A percentile compares a stretch with the other conserved stretches of the same genome.
These are phyloP conservation scores for Penicillium odoratum DNA, from an alignment of 495 filamentous ascomycete genomes.

Conservation along the genomic window DNA sequence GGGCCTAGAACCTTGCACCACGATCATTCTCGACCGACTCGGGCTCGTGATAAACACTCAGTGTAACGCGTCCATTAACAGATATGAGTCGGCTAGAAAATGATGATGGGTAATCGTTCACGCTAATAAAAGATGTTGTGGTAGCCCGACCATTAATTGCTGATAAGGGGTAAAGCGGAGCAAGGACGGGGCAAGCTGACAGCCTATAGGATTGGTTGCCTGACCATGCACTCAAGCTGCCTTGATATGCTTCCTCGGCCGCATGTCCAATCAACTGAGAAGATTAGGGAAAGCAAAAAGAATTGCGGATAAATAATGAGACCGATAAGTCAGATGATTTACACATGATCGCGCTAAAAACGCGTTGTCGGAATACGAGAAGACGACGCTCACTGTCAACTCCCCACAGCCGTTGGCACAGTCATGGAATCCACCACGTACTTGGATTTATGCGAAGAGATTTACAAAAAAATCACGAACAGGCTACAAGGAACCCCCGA, in stretches of 20 bases:
- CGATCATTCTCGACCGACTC: background rate
- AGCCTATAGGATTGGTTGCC: background rate
- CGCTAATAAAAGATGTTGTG: background rate
- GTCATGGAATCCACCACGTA: conserved; percentile 2
- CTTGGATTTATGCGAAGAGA: background rate
- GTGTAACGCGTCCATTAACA: background rate
- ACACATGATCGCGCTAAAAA: background rate
- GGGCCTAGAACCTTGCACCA: background rate
- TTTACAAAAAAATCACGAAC: conserved; percentile 2
- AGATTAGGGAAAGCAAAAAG: background rate
- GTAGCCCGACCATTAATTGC: background rate
- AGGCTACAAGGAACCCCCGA: conserved; percentile 22
- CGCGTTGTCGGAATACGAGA: background rate
- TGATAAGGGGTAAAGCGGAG: background rate
- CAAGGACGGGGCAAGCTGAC: background rate
- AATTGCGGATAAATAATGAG: background rate
- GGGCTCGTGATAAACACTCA: background rate
- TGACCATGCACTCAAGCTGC: background rate
- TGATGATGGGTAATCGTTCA: background rate
- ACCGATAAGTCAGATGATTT: background rate
- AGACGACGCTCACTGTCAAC: background rate
- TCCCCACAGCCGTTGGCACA: background rate
- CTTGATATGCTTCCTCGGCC: background rate
- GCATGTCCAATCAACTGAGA: background rate
- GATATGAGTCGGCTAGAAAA: background rate